Conservation (phyloP, 768 basidiomycete species). For the Sistotremastrum niveocremeum region DNA sequence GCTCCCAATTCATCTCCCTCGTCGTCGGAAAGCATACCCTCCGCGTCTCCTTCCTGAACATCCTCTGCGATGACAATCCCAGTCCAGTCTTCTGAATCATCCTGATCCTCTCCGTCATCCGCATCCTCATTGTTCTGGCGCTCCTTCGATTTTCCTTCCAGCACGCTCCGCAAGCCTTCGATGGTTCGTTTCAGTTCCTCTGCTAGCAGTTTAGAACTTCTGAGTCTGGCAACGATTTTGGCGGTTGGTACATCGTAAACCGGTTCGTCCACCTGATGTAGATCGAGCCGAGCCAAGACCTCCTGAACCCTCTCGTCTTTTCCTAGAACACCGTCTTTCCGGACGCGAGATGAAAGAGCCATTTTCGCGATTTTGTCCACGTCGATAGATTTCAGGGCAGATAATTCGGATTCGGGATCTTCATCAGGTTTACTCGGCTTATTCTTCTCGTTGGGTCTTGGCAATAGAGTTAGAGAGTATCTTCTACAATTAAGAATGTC, state of each 20-base stretch:
- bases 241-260: conserved; percentile 16
- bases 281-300: too few species aligned
- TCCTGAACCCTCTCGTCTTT: too few species aligned
- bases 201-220: conserved; percentile 68
- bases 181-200: conserved; percentile 39
- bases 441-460: too few species aligned
- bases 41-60: conserved; percentile 1
- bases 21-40: background rate
- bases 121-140: too few species aligned
- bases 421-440: conserved; percentile 11
- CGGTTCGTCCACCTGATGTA: too few species aligned
- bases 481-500: background rate
- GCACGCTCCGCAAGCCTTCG: conserved; percentile 30
- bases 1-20: conserved; percentile 7
- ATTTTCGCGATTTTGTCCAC: conserved; percentile 45
- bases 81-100: background rate
- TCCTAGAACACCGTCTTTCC: conserved; percentile 49
- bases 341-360: conserved; percentile 59
- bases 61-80: background rate
- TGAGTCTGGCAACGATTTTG: conserved; percentile 57
- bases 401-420: too few species aligned
- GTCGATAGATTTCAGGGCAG: conserved; percentile 19
- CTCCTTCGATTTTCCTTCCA: conserved; percentile 11
- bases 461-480: background rate
- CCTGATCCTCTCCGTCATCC: background rate